These are phyloP conservation scores for Rhododendron williamsianum DNA, from an alignment of 148 eudicot species.

Conservation along the genomic window DNA sequence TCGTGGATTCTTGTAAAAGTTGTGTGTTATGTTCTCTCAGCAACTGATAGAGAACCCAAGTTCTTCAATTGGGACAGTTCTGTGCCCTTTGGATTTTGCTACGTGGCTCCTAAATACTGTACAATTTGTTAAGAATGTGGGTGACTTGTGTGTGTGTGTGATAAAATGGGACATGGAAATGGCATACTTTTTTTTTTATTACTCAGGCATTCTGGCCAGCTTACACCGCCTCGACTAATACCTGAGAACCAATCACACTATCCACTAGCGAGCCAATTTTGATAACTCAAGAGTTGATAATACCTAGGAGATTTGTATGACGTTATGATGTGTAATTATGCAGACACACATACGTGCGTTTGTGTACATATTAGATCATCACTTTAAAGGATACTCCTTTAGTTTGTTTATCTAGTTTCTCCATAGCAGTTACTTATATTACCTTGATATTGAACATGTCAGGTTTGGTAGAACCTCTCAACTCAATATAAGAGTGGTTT, in stretches of 20 bases:
- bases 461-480: conserved; percentile 31
- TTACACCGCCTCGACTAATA: no score
- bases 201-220: background rate
- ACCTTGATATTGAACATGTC: conserved; percentile 10
- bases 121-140: background rate
- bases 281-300: no score
- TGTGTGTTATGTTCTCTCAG: background rate
- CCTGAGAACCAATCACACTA: background rate
- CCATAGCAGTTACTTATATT: background rate
- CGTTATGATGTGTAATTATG: background rate
- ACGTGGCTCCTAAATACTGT: background rate
- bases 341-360: background rate
- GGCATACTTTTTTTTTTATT: background rate
- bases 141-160: background rate
- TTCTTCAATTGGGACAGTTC: background rate
- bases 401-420: background rate
- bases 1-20: background rate
- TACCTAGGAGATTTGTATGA: background rate
- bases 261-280: background rate
- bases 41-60: background rate
- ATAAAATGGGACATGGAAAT: background rate
- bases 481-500: conserved; percentile 29
- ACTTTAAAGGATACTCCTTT: background rate
- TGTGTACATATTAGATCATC: background rate
- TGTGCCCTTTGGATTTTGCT: background rate